Evolutionary conservation across 495 filamentous ascomycete species (phyloP), one percentile per base, ranked within the genome.

Genomic region (Talaromyces wortmannii): DNA sequence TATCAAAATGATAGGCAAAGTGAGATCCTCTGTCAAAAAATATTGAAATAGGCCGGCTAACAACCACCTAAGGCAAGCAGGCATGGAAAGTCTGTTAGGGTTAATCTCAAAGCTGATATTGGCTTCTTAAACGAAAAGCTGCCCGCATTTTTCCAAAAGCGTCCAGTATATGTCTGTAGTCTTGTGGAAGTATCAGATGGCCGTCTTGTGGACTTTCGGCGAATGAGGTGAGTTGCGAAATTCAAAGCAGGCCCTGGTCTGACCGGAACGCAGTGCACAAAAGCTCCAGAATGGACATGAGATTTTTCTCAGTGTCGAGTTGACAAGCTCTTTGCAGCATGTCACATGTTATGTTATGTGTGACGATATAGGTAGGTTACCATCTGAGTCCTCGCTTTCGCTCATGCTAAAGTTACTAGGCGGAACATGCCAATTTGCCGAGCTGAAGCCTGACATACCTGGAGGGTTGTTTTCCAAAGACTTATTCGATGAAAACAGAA

Each of bases 331-430:
- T 8, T 77, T 76, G 7, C 83, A 92, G 46, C 71, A 65, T 13
- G 75, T 97, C 45, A 71, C 70, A 18, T 94, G 88, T 56, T 83
- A 90, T 67, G 78, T 90, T 11, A 88, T 87, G 70, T 97, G 94
- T 59, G 92, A 97, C 67, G 88, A 90, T 42, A 88, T 97, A 57
- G 90, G 84, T 87, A 65, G 60, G 71, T 58, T 0, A 3, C 1
- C 13, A 45, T 45, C 12, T 48, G 29, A 0, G 10, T 10, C 6
- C 2, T 17, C n/a, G 12, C 29, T 53, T 23, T 33, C 51, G 31
- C 13, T 31, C 8, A 30, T 42, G 40, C 43, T 55, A 17, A 62
- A 32, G n/a, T 42, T 6, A n/a, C 6, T 58, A 87, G 85, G 92
- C 58, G 95, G 92, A 3, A 97, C 95, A 0, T 67, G 81, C 54